Base-by-base conservation (phyloP, 2,329 filamentous ascomycete genomes). In the Fusarium virguliforme region DNA sequence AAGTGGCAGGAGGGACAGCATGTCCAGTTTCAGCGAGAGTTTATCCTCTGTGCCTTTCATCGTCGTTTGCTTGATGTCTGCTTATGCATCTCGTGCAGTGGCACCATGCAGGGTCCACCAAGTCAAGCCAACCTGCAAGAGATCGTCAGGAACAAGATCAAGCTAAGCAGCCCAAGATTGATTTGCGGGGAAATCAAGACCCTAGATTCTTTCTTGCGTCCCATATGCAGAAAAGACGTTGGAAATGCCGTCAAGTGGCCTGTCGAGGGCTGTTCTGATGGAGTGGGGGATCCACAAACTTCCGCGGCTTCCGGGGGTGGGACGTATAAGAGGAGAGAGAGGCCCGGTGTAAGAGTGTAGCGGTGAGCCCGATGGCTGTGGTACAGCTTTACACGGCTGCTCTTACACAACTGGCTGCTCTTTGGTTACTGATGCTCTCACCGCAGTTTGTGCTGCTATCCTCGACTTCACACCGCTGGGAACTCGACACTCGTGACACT, bases 131-230 rank as follows among this genome's bases (percentile, higher is more conserved):
- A 8, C 55, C 15, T 41, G 24, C 37, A 22, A 30, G 8, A 58
- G 68, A 71, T 71, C 68, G 55, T 70, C 68, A 71, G 68, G 68
- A 62, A 71, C 68, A 57, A 65, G 65, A 68, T 68, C 54, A 41
- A 71, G 60, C 61, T 69, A 66, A 62, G 43, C 32, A 37, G 28
- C 10, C 6, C 69, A 46, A 56, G 57, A 30, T 28, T 58, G 18
- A 18, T 18, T 18, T 18, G 69, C 62, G 69, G 69, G 57, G 68
- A 69, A 62, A 50, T 50, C 10, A 13, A 34, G 26, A 46, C 35
- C 43, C 57, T 22, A 35, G 54, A 56, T 30, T 35, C 41, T 61
- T 50, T 5, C 43, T 30, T n/a, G 43, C 43, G 32, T 48, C 9
- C 26, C 43, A 28, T 48, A 48, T 50, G 18, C 51, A 22, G 60